phyloP scores from a whole-genome alignment of 2,329 filamentous ascomycete genomes.

The Hortaea werneckii region DNA sequence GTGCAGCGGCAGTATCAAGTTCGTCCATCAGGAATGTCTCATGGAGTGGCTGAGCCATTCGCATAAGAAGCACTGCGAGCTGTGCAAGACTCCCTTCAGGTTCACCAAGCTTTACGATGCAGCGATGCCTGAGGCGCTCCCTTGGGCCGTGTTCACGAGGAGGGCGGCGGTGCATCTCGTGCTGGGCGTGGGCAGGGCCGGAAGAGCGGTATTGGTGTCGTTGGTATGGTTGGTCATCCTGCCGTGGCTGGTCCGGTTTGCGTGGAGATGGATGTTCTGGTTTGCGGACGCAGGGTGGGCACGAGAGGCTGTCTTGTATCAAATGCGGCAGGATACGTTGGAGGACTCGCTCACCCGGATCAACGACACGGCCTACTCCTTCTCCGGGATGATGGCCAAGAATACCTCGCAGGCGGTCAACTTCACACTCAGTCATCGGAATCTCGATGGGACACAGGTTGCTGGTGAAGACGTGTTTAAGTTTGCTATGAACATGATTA shows the following conservation, averaged over 20 bases:
- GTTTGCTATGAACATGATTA: conserved; percentile 1
- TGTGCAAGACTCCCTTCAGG: conserved; percentile 95
- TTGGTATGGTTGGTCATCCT: conserved; percentile 84
- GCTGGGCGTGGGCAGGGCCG: conserved; percentile 8
- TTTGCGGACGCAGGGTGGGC: conserved; percentile 68
- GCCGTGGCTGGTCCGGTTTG: conserved; percentile 79
- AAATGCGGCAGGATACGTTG: conserved; percentile 7
- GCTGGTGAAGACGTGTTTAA: not conserved
- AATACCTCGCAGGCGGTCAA: not conserved
- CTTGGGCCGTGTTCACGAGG: conserved; percentile 67
- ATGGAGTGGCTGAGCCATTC: conserved; percentile 99
- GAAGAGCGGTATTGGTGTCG: conserved; percentile 64
- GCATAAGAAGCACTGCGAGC: conserved; percentile 98
- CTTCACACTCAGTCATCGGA: not conserved
- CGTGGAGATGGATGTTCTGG: conserved; percentile 95
- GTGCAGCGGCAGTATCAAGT: conserved; percentile 97
- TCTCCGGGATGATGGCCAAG: not conserved
- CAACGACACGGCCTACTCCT: conserved; percentile 2
- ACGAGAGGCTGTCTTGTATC: conserved; percentile 26
- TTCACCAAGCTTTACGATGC: conserved; percentile 97
- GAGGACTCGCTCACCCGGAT: not conserved
- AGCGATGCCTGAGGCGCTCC: conserved; percentile 79
- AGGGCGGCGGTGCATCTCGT: conserved; percentile 67
- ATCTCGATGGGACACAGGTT: not conserved
- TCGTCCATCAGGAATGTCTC: conserved; percentile 92